Percentiles rank a stretch among this genome's conserved stretches.
phyloP scores from a whole-genome alignment of 139 green algal genomes.

The Gonium pectorale region DNA sequence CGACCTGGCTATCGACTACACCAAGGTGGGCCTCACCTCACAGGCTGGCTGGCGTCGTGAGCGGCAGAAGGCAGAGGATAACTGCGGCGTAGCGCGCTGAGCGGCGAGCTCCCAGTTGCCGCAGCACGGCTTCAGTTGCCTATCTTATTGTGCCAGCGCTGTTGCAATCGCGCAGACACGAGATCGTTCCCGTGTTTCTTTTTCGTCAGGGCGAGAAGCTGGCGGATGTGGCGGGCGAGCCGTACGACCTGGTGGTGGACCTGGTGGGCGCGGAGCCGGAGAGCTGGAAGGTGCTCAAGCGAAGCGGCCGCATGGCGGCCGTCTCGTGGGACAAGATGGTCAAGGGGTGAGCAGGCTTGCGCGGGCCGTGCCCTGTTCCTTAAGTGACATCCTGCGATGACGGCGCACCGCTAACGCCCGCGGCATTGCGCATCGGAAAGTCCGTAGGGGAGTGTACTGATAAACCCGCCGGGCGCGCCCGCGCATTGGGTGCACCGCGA shows the following conservation, averaged over 20 bases:
- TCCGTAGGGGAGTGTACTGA: background rate
- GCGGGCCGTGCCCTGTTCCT: too few relatives aligned
- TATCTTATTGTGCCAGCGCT: too few relatives aligned
- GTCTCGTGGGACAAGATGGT: constrained; percentile 6
- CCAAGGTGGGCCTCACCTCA: constrained; percentile 9
- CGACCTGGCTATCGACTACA: constrained; percentile 76
- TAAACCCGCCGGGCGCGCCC: background rate
- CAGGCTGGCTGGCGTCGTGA: background rate
- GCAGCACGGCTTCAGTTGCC: background rate
- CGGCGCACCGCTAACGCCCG: background rate
- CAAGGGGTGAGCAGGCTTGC: background rate
- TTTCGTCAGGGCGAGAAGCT: constrained; percentile 6
- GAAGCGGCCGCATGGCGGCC: background rate
- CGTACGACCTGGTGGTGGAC: constrained; percentile 57
- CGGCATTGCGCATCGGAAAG: background rate
- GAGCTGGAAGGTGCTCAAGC: background rate
- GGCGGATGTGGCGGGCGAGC: constrained; percentile 8
- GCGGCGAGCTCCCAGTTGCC: too few relatives aligned
- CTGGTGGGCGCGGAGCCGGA: constrained; percentile 49
- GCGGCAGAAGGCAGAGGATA: background rate
- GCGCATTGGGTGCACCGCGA: background rate
- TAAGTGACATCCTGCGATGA: too few relatives aligned
- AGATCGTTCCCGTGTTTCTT: background rate
- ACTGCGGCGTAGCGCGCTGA: too few relatives aligned
- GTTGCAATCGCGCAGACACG: too few relatives aligned